Evolutionary conservation across 257 asterid genomes (phyloP).

Genomic region (Lycium ferocissimum): DNA sequence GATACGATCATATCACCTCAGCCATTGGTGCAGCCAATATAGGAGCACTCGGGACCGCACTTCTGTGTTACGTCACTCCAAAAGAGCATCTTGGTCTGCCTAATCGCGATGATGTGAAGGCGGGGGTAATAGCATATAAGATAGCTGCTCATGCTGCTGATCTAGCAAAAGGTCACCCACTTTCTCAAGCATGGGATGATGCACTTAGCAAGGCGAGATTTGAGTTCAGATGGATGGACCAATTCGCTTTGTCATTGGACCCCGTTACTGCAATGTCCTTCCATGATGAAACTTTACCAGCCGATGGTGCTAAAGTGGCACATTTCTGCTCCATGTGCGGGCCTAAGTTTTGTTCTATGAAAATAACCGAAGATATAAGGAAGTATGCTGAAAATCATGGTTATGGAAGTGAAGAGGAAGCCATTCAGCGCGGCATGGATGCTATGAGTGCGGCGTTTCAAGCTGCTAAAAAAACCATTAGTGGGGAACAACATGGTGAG

Average conservation of each 20-base stretch:
- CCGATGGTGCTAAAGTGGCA: slow-evolving; percentile 98
- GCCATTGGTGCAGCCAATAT: slow-evolving; percentile 96
- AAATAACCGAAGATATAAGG: slow-evolving; percentile 95
- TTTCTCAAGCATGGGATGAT: slow-evolving; percentile 92
- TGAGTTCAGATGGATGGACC: slow-evolving; percentile 98
- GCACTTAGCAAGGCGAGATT: slow-evolving; percentile 94
- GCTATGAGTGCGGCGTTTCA: slow-evolving; percentile 90
- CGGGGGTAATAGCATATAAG: slow-evolving; percentile 85
- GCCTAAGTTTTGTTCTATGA: slow-evolving; percentile 96
- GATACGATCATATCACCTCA: slow-evolving; percentile 93
- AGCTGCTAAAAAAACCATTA: slow-evolving; percentile 86
- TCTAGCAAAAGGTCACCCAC: slow-evolving; percentile 86
- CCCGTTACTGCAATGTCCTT: slow-evolving; percentile 94
- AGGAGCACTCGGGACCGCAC: slow-evolving; percentile 96
- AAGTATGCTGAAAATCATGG: slow-evolving; percentile 95
- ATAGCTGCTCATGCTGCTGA: slow-evolving; percentile 98
- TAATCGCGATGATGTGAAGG: slow-evolving; percentile 80
- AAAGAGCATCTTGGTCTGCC: slow-evolving; percentile 95
- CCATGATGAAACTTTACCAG: slow-evolving; percentile 90
- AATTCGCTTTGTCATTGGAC: slow-evolving; percentile 89
- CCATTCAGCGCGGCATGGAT: slow-evolving; percentile 83
- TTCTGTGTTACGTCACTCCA: slow-evolving; percentile 91
- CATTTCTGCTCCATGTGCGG: slow-evolving; percentile 99
- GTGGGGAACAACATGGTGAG: slow-evolving; percentile 98
- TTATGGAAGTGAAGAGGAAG: slow-evolving; percentile 91